Evolutionary conservation across 306 rosid genomes (phyloP), one percentile per base, ranked within the genome.

Genomic region (Ceratonia siliqua): DNA sequence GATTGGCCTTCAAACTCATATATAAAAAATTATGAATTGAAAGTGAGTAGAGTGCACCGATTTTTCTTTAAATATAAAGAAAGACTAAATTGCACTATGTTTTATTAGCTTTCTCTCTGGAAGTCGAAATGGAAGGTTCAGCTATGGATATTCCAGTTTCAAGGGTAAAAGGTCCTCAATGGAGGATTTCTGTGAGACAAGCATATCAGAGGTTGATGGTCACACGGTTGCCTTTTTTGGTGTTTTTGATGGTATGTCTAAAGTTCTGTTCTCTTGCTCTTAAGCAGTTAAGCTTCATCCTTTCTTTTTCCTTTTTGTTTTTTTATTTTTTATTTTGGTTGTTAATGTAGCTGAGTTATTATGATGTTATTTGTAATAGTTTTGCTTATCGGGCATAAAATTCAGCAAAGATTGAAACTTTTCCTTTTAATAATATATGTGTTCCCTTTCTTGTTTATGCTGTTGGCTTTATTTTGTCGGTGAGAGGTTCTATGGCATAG

Each of bases 181-280:
- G 97, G 97, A 92, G 89, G 97, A 92, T 82, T 92, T 86, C 84
- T 92, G 79, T 63, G 97, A 87, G 88, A 87, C 94, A 33, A 85
- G 56, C 21, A 85, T 87, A 68, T 88, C 93, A 32, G 97, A 90
- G 77, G 82, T 92, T 49, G 92, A 92, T 79, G 97, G 94, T 62
- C 94, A 92, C 73, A 88, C 71, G 87, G 97, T 92, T 24, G 97
- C 91, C 13, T 90, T 92, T 83, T 92, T 92, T 36, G 97, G 96
- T 74, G 97, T 92, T 84, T 92, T 92, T 73, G 97, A 92, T 84
- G 97, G 97, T 92, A 90, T 56, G 81, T 62, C 43, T 74, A 70
- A 28, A 24, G 64, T 18, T 70, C 62, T 72, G 53, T 61, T 41
- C 24, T 77, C 68, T n/a, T 72, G 53, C 54, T 41, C 24, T 77